A percentile compares a stretch with the other conserved stretches of the same genome.
These are phyloP conservation scores for Eimeria acervulina DNA, from an alignment of 169 alveolate species.

Conservation along the genomic window DNA sequence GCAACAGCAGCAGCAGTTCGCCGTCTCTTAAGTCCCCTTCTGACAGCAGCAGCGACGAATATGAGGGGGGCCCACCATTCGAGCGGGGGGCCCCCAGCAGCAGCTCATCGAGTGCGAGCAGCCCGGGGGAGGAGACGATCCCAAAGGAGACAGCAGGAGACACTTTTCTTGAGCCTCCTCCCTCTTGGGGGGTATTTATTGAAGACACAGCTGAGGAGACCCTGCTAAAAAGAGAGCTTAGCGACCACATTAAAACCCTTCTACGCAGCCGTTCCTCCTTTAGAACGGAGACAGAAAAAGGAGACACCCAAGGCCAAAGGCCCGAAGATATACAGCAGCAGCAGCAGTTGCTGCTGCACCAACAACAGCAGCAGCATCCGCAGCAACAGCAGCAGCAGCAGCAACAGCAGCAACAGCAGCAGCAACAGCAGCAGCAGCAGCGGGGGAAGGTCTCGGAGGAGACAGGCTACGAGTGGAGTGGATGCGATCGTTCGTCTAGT, in stretches of 20 bases:
- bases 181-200: neutral
- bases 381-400: too few species aligned
- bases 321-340: too few species aligned
- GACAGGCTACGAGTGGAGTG: too few species aligned
- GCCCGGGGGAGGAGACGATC: neutral
- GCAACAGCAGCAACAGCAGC: slow-evolving; percentile 19
- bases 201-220: neutral
- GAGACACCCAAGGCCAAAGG: neutral
- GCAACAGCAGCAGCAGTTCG: slow-evolving; percentile 24
- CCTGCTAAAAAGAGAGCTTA: neutral
- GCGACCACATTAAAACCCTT: neutral
- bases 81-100: too few species aligned
- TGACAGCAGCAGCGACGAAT: neutral
- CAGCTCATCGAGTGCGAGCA: too few species aligned
- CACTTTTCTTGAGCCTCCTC: neutral
- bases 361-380: slow-evolving; percentile 24
- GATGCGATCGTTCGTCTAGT: too few species aligned
- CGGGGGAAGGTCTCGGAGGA: too few species aligned
- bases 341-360: slow-evolving; percentile 18
- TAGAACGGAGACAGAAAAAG: neutral
- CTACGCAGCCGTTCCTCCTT: slow-evolving; percentile 4
- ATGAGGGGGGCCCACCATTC: neutral
- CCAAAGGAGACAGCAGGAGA: neutral
- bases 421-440: slow-evolving; percentile 14
- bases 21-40: neutral